These are phyloP conservation scores for Neocatenulostroma microsporum DNA, from an alignment of 2,329 filamentous ascomycete species.

Conservation along the genomic window DNA sequence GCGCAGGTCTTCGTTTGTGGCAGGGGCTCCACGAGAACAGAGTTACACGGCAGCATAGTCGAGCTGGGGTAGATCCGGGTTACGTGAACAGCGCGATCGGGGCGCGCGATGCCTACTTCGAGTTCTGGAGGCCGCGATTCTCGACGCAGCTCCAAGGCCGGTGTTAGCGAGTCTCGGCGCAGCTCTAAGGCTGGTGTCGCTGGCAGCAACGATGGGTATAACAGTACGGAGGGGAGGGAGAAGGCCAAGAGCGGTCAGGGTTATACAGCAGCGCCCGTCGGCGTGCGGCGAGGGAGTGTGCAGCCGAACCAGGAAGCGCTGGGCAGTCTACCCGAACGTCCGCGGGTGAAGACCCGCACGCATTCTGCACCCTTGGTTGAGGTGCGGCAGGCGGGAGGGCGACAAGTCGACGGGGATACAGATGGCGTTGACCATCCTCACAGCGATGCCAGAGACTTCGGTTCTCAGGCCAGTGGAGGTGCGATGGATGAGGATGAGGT, in stretches of 20 bases:
- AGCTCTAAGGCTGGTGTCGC: constrained; percentile 11
- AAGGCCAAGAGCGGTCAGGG: constrained; percentile 22
- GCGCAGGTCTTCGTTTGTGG: constrained; percentile 1
- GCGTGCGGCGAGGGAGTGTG: constrained; percentile 11
- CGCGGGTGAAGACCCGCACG: constrained; percentile 18
- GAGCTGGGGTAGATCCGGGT: background rate
- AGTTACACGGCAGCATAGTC: constrained; percentile 7
- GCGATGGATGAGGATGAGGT: constrained; percentile 29
- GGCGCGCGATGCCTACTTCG: constrained; percentile 14
- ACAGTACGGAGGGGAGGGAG: constrained; percentile 10
- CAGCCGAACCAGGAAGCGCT: constrained; percentile 8
- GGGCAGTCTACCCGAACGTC: constrained; percentile 14
- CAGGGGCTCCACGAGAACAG: constrained; percentile 5
- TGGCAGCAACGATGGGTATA: constrained; percentile 5
- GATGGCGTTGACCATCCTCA: too few species aligned
- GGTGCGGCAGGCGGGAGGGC: background rate
- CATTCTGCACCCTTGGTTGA: constrained; percentile 21
- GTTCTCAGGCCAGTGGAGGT: too few species aligned
- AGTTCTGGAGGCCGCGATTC: constrained; percentile 12
- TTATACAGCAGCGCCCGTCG: too few species aligned
- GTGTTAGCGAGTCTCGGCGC: background rate
- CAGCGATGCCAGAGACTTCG: too few species aligned
- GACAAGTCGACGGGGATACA: too few species aligned
- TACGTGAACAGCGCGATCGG: background rate
- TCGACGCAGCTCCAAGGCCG: constrained; percentile 13